phyloP scores from a whole-genome alignment of 768 basidiomycete species.

The Tricholoma terreum region DNA sequence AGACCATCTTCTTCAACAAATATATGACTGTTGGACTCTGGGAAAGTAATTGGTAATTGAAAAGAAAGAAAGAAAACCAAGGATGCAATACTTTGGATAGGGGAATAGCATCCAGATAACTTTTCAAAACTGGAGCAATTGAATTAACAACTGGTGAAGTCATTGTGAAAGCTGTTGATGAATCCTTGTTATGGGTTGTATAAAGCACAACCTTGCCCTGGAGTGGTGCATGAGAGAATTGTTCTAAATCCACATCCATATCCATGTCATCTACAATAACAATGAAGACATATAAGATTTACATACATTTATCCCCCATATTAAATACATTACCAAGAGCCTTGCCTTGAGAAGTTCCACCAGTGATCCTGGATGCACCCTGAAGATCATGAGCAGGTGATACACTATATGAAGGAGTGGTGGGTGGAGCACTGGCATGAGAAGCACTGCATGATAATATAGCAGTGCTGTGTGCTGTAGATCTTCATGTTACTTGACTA shows the following conservation, averaged over 20 bases:
- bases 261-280: too few species aligned
- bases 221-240: neutral
- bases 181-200: too few species aligned
- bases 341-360: too few species aligned
- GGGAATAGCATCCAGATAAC: neutral
- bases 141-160: too few species aligned
- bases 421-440: too few species aligned
- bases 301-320: conserved; percentile 9
- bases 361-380: too few species aligned
- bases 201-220: neutral
- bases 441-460: too few species aligned
- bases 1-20: conserved; percentile 7
- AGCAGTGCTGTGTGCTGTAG: neutral
- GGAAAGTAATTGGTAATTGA: neutral
- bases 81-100: conserved; percentile 3
- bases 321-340: conserved; percentile 17
- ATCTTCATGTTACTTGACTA: too few species aligned
- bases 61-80: neutral
- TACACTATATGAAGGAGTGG: neutral
- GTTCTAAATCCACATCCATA: neutral
- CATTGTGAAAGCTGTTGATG: too few species aligned
- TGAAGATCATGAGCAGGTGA: too few species aligned
- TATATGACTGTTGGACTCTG: neutral
- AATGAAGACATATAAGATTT: neutral
- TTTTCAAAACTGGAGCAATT: too few species aligned